A percentile compares a stretch with the other conserved stretches of the same genome.
These are phyloP conservation scores for Starmerella kuoi DNA, from an alignment of 805 yeast species.

Conservation along the genomic window DNA sequence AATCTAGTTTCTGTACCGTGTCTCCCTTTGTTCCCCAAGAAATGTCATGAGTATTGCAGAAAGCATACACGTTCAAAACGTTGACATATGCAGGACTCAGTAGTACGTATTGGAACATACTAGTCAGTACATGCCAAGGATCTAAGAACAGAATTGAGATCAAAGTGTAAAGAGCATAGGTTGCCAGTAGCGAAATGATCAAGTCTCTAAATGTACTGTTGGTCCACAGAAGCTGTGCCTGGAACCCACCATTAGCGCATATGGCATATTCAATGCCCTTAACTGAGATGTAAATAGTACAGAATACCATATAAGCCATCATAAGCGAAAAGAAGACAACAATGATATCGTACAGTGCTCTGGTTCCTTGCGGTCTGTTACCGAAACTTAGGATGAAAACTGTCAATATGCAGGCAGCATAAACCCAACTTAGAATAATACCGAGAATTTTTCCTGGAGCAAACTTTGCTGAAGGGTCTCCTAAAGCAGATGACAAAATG, in stretches of 20 bases:
- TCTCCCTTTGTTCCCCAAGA: slow-evolving; percentile 97
- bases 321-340: slow-evolving; percentile 71
- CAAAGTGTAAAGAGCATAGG: slow-evolving; percentile 66
- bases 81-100: slow-evolving; percentile 84
- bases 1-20: slow-evolving; percentile 46
- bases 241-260: slow-evolving; percentile 36
- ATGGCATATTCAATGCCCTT: slow-evolving; percentile 51
- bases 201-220: slow-evolving; percentile 72
- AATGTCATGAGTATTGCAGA: slow-evolving; percentile 90
- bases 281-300: slow-evolving; percentile 70
- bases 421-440: slow-evolving; percentile 73
- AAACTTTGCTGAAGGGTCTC: slow-evolving; percentile 47
- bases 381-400: slow-evolving; percentile 88
- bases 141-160: slow-evolving; percentile 75
- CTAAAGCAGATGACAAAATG: slow-evolving; percentile 70
- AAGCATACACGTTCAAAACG: slow-evolving; percentile 84
- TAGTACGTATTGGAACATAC: slow-evolving; percentile 70
- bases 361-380: slow-evolving; percentile 86
- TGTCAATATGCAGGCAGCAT: slow-evolving; percentile 64
- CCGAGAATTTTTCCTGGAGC: slow-evolving; percentile 67
- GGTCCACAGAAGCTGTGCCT: slow-evolving; percentile 25
- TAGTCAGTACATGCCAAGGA: slow-evolving; percentile 86
- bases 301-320: slow-evolving; percentile 82
- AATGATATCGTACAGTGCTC: slow-evolving; percentile 59
- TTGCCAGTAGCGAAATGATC: slow-evolving; percentile 72